Base-by-base conservation (phyloP, 2,329 filamentous ascomycete species). In the Tolypocladium sp. region DNA sequence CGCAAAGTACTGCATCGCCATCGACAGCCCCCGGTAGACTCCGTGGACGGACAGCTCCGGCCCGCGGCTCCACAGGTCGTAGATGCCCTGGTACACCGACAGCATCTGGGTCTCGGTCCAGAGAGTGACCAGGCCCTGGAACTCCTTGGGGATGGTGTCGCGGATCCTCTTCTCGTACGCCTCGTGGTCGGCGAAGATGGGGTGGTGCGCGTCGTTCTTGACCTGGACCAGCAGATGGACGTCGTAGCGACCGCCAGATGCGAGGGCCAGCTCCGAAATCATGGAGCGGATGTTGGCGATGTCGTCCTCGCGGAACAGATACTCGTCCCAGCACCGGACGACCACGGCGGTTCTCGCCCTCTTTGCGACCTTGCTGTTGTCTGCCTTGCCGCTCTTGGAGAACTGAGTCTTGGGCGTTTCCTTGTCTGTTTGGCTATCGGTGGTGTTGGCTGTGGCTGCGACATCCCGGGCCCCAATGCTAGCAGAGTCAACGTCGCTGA, bases 61-160 rank as follows among this genome's bases (percentile, higher is more conserved):
- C 0, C 84, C 84, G 20, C 82, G 79, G 51, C 77, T 76, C 73
- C 86, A 92, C 53, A 89, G 84, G 63, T 95, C 91, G 68, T 91
- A 87, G 33, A 96, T 86, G 55, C 89, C 91, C 57, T 94, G 89
- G 73, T 97, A 99, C 66, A 96, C 82, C 60, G 92, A 84, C 57
- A 88, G 81, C 92, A 97, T 97, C 73, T 97, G 92, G 30, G 89
- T 88, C 73, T 96, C 92, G 0, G 91, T 94, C 94, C 94, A 99
- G 8, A 97, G 81, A 0, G 90, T 96, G 25, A 90, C 90, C 69
- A 99, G 86, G 54, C 90, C 90, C 64, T 84, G 88, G 75, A 99
- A 97, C 69, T 99, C 94, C 63, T 85, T 81, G 0, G 94, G 90
- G 15, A 93, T 82, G 33, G 83, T 82, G 56, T 88, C 84, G 57